These are phyloP conservation scores for Suillus spraguei DNA, from an alignment of 768 basidiomycete species.

Conservation along the genomic window DNA sequence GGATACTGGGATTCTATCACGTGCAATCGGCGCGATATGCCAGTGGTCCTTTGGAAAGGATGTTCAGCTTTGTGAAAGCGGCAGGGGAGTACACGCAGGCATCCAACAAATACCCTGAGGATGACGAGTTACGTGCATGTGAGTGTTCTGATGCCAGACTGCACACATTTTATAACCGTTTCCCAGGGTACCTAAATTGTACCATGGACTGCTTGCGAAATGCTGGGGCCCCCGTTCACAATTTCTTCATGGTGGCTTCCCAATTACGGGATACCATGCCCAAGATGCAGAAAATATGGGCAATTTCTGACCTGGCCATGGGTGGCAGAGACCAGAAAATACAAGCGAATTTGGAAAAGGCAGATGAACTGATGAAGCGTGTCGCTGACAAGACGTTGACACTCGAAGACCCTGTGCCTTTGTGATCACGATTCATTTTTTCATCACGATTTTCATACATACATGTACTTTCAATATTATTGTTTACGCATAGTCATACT, in stretches of 20 bases:
- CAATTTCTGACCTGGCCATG: conserved; percentile 7
- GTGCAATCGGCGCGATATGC: conserved; percentile 5
- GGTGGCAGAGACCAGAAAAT: conserved; percentile 10
- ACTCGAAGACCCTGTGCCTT: neutral
- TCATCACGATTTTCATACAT: neutral
- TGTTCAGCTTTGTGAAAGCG: neutral
- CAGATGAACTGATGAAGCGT: neutral
- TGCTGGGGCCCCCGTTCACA: neutral
- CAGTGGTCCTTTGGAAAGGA: neutral
- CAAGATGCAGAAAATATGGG: conserved; percentile 18
- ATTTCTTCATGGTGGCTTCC: neutral
- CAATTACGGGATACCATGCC: conserved; percentile 12
- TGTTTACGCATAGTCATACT: neutral
- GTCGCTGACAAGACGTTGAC: neutral
- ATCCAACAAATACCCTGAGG: conserved; percentile 18
- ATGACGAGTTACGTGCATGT: conserved; percentile 25
- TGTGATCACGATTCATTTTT: neutral
- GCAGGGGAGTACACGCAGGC: conserved; percentile 17
- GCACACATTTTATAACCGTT: neutral
- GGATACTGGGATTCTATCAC: conserved; percentile 11
- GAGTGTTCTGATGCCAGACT: neutral
- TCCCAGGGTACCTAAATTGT: conserved; percentile 11
- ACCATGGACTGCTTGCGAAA: neutral
- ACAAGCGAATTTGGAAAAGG: conserved; percentile 4
- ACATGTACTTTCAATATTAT: neutral